Base-by-base conservation (phyloP, 2,329 filamentous ascomycete species). In the Magnaporthiopsis incrustans region DNA sequence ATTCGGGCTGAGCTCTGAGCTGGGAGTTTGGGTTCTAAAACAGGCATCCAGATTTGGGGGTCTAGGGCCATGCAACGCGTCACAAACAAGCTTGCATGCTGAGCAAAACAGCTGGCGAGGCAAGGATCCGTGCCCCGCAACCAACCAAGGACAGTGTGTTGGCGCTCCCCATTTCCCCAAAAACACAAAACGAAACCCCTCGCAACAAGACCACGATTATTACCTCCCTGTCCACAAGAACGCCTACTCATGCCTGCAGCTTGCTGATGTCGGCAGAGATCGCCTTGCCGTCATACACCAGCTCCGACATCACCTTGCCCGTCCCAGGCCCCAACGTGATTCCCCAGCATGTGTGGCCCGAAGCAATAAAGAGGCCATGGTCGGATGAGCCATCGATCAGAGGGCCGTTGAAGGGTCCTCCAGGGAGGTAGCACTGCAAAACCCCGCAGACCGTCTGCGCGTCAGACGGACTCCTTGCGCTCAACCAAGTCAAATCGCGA, bases 371-470 rank as follows among this genome's bases (percentile, higher is more conserved):
- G 0, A 94, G 86, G 4, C 89, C 89, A 2, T 75, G 71, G 67
- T 90, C 85, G 1, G 78, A 74, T 32, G 61, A 62, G 27, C 61
- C 61, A 38, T 62, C 61, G 33, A 62, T 62, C 25, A 62, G 53
- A 11, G 61, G 61, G 18, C 61, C 61, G 30, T 58, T 62, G 30
- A 62, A 62, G 5, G 61, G 33, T 12, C 61, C 61, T 35, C 61
- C 61, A 18, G 95, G 95, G 60, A 99, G 79, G 76, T 99, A 99
- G 76, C 95, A 99, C 58, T 60, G 89, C 22, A 90, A 82, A 75
- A 91, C 44, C 14, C 35, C 44, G n/a, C 10, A 1, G 44, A n/a
- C n/a, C n/a, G 5, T n/a, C 11, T 26, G 12, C 35, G 59, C 12
- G 27, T 26, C 25, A 27, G 57, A 30, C 25, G 11, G 57, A 2